Percentiles rank a stretch among this genome's conserved stretches.
These are phyloP conservation scores for Grosmannia huntii DNA, from an alignment of 2,329 filamentous ascomycete genomes.

Conservation along the genomic window DNA sequence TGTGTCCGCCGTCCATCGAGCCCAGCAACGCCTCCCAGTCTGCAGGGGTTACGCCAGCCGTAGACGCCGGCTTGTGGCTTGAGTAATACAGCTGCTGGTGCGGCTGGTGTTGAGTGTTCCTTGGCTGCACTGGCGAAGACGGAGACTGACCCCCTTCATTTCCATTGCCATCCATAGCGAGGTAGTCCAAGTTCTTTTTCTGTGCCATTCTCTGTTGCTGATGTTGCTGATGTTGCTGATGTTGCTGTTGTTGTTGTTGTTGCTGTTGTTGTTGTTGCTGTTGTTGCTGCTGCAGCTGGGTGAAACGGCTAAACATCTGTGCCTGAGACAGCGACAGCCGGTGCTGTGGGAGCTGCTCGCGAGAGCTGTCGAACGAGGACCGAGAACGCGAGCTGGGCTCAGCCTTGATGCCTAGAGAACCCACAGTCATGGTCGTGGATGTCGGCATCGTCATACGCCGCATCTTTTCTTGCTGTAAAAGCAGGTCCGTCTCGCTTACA, in stretches of 20 bases:
- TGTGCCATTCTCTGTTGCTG: slow-evolving; percentile 16
- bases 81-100: slow-evolving; percentile 18
- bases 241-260: slow-evolving; percentile 16
- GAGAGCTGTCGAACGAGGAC: slow-evolving; percentile 32
- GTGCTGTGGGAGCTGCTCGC: slow-evolving; percentile 31
- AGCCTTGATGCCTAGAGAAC: slow-evolving; percentile 16
- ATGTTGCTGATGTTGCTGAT: slow-evolving; percentile 19
- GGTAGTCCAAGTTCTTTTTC: slow-evolving; percentile 44
- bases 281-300: slow-evolving; percentile 21
- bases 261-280: slow-evolving; percentile 17
- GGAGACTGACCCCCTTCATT: slow-evolving; percentile 27
- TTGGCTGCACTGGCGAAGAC: slow-evolving; percentile 33
- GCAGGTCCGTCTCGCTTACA: slow-evolving; percentile 40
- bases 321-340: slow-evolving; percentile 33
- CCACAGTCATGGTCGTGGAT: slow-evolving; percentile 18
- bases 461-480: slow-evolving; percentile 43
- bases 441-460: slow-evolving; percentile 43
- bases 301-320: slow-evolving; percentile 25
- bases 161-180: slow-evolving; percentile 22
- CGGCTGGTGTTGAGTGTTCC: slow-evolving; percentile 24
- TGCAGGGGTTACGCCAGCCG: slow-evolving; percentile 37
- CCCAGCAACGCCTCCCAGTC: slow-evolving; percentile 79
- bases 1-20: slow-evolving; percentile 64
- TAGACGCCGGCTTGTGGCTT: slow-evolving; percentile 23
- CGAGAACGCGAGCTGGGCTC: slow-evolving; percentile 25